Evolutionary conservation across 108 stramenopile species (phyloP).

Genomic region (Cylindrotheca fusiformis): DNA sequence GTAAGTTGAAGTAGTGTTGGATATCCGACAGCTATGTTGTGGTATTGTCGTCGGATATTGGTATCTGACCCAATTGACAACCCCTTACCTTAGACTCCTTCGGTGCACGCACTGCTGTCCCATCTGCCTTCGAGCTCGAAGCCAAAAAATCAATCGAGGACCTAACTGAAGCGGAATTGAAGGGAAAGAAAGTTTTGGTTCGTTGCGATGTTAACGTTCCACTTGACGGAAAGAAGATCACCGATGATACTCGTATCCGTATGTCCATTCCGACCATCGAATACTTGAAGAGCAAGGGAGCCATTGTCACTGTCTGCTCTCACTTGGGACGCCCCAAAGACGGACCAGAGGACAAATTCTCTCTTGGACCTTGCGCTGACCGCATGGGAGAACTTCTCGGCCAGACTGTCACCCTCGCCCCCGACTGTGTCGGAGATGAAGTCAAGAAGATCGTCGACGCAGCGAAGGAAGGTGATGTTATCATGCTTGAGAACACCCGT

Average conservation of each 20-base stretch:
- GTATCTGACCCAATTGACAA: neutral
- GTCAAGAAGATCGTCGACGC: conserved; percentile 74
- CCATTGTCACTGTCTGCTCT: conserved; percentile 96
- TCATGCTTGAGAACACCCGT: conserved; percentile 99
- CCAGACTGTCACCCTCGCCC: conserved; percentile 86
- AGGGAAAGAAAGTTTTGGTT: conserved; percentile 96
- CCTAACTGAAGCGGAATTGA: conserved; percentile 88
- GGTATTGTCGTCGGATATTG: too few species aligned
- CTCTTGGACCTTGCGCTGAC: conserved; percentile 93
- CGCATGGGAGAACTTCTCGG: conserved; percentile 95
- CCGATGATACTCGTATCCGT: conserved; percentile 99
- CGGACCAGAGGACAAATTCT: conserved; percentile 98
- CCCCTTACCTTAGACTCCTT: conserved; percentile 36
- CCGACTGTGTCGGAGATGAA: conserved; percentile 98
- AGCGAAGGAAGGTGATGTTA: conserved; percentile 92
- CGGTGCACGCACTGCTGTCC: conserved; percentile 54
- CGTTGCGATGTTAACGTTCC: conserved; percentile 99
- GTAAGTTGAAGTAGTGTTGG: conserved; percentile 37
- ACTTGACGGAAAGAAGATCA: conserved; percentile 95
- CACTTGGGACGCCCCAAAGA: conserved; percentile 99
- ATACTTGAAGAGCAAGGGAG: conserved; percentile 96
- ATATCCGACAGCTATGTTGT: neutral
- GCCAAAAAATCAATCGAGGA: conserved; percentile 96
- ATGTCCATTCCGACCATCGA: conserved; percentile 98
- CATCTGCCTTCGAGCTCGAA: conserved; percentile 64